A percentile compares a stretch with the other conserved stretches of the same genome.
Evolutionary conservation across 495 filamentous ascomycete genomes (phyloP).

Genomic region (Hypoxylon perforatum): DNA sequence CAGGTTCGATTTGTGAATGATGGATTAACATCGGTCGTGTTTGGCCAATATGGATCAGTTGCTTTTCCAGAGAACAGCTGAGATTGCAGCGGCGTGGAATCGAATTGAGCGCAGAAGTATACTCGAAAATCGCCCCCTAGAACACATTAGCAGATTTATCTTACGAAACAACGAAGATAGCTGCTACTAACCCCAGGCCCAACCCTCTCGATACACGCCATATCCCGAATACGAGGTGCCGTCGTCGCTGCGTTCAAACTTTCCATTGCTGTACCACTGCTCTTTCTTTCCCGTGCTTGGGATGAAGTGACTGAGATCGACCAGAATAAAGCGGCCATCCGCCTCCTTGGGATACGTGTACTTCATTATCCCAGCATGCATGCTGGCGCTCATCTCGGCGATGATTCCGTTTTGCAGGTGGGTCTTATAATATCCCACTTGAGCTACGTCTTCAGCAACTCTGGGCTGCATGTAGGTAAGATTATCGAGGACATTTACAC

Average conservation of each 20-base stretch:
- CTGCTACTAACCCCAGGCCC: conserved; percentile 69
- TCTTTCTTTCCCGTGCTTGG: conserved; percentile 66
- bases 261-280: conserved; percentile 65
- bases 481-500: conserved; percentile 67
- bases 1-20: conserved; percentile 25
- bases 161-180: conserved; percentile 42
- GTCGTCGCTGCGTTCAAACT: conserved; percentile 63
- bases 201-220: conserved; percentile 67
- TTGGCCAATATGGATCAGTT: conserved; percentile 33
- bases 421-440: conserved; percentile 71
- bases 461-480: conserved; percentile 58
- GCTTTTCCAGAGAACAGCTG: conserved; percentile 60
- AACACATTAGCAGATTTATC: conserved; percentile 12
- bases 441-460: conserved; percentile 59
- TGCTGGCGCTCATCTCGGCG: conserved; percentile 67
- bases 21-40: conserved; percentile 12
- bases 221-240: conserved; percentile 48
- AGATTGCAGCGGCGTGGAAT: conserved; percentile 48
- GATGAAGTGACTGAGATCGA: conserved; percentile 75
- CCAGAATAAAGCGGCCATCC: conserved; percentile 62
- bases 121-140: conserved; percentile 50
- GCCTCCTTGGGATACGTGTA: conserved; percentile 65
- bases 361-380: conserved; percentile 69
- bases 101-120: conserved; percentile 74
- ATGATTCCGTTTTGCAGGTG: conserved; percentile 61